Conservation (phyloP, 2,329 filamentous ascomycete species). For the Fusarium sp. region DNA sequence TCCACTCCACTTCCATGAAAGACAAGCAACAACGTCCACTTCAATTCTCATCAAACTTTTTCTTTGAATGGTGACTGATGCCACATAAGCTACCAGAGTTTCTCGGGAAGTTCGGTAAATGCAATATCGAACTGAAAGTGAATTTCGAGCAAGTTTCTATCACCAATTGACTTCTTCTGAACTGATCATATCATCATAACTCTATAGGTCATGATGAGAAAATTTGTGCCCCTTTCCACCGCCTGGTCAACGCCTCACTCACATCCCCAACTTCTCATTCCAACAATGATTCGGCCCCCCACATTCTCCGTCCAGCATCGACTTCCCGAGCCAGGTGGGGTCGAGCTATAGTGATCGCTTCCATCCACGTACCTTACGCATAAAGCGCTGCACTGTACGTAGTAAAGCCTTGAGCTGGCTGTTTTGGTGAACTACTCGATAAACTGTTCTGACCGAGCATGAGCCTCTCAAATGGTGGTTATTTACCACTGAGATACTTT, state of each 20-base stretch:
- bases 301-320: conserved; percentile 45
- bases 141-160: not conserved
- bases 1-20: conserved; percentile 16
- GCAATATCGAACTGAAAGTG: not conserved
- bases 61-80: conserved; percentile 15
- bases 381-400: conserved; percentile 22
- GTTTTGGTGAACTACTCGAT: conserved; percentile 28
- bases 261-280: conserved; percentile 42
- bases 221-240: conserved; percentile 45
- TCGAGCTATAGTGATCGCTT: conserved; percentile 29
- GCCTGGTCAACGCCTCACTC: conserved; percentile 36
- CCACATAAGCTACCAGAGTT: not conserved
- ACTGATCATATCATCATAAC: conserved; percentile 12
- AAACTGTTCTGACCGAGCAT: conserved; percentile 20
- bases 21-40: conserved; percentile 35
- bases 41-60: conserved; percentile 37
- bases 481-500: conserved; percentile 25
- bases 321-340: conserved; percentile 44
- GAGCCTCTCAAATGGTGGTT: conserved; percentile 12
- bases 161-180: not conserved
- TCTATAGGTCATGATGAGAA: conserved; percentile 22
- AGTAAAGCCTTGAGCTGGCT: conserved; percentile 23
- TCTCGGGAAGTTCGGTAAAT: not conserved
- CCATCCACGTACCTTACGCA: conserved; percentile 23
- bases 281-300: conserved; percentile 41